Base-by-base conservation (phyloP, 73 alveolate genomes). In the Paramecium primaurelia region DNA sequence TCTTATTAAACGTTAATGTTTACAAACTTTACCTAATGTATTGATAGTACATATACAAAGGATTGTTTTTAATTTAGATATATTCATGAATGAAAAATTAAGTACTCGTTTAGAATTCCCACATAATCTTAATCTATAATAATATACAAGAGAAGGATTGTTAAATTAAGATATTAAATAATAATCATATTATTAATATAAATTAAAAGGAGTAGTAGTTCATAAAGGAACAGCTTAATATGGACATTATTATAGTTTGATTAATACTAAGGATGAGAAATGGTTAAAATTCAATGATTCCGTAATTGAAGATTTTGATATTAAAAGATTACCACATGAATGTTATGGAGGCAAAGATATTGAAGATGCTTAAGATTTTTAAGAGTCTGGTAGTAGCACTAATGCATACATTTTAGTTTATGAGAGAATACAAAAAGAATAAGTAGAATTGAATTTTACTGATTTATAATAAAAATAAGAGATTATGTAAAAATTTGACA, bases 341-440 rank as follows among this genome's bases (percentile, higher is more conserved):
- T 84, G 97, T 86, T 96, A 96, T 95, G 99, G 99, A 90, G 98
- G 99, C 5, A 77, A 86, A 73, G 87, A 73, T 9, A 73, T 37
- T 92, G 75, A 49, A 45, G 95, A 90, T 73, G 34, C 16, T 18
- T 8, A 54, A 92, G 95, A 92, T 22, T 44, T 92, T 30, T 88
- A 34, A 26, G 94, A 73, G 51, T 68, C 86, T 42, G 45, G 91
- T 10, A 84, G 84, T 11, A 45, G 85, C 86, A 96, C 93, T 20
- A 96, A 97, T 96, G 99, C 99, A 8, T 98, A 98, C 93, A 98
- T 98, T 97, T 94, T 98, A 68, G 98, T 98, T 10, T 98, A 98
- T 93, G 99, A 98, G 86, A 98, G 96, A 93, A 88, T 86, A 69
- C 30, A 69, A 32, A 97, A 97, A 92, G 90, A 94, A n/a, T 95